Percentiles rank a stretch among this genome's conserved stretches.
Conservation (phyloP, 169 alveolate species). For the Plasmodium berghei region DNA sequence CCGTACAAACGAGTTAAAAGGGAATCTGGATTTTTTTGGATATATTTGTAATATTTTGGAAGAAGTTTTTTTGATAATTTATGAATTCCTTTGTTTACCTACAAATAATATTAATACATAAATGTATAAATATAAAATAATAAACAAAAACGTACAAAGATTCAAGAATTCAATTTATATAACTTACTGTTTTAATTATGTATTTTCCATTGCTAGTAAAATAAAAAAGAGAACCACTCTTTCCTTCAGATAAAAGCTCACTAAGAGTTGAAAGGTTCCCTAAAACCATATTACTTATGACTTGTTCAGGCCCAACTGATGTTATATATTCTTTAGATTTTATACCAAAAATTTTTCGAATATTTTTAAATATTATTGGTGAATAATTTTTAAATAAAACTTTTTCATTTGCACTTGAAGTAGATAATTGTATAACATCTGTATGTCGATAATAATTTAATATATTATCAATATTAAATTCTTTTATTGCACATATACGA, state of each 20-base stretch:
- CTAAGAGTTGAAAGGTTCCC: slow-evolving; percentile 95
- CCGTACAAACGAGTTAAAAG: slow-evolving; percentile 91
- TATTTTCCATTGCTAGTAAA: slow-evolving; percentile 94
- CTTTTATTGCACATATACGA: slow-evolving; percentile 85
- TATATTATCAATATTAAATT: slow-evolving; percentile 17
- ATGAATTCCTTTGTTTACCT: slow-evolving; percentile 41
- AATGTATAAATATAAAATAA: neutral
- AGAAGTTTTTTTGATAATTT: slow-evolving; percentile 23
- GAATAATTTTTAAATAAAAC: slow-evolving; percentile 94
- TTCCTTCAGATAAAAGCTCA: slow-evolving; percentile 95
- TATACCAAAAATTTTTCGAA: slow-evolving; percentile 92
- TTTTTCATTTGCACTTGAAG: slow-evolving; percentile 34
- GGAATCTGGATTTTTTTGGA: slow-evolving; percentile 84
- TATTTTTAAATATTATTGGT: slow-evolving; percentile 95
- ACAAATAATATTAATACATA: neutral
- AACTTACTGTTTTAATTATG: slow-evolving; percentile 80
- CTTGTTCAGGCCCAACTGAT: slow-evolving; percentile 97
- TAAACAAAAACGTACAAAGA: neutral
- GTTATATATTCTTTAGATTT: slow-evolving; percentile 92
- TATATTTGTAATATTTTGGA: slow-evolving; percentile 70
- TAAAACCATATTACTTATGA: slow-evolving; percentile 94
- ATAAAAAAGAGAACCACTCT: slow-evolving; percentile 96
- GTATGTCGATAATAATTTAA: slow-evolving; percentile 23
- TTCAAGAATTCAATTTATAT: too few species aligned
- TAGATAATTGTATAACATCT: slow-evolving; percentile 37